Base-by-base conservation (phyloP, 352 stramenopile genomes). In the Phytophthora europaea region DNA sequence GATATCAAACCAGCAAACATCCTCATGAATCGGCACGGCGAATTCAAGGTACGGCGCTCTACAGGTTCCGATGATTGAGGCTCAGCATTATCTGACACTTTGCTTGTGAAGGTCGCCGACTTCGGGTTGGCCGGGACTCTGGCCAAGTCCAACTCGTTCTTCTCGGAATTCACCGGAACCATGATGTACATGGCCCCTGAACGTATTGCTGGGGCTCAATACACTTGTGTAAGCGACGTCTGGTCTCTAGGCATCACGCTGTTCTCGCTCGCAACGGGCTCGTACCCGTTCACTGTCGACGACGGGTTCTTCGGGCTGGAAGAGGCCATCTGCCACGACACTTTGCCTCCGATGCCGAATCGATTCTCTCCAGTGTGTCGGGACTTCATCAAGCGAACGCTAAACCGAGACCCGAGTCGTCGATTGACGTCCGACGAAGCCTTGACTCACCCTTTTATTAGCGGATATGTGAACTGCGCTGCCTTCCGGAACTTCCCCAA, bases 111-210 rank as follows among this genome's bases (percentile, higher is more conserved):
- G 87, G 78, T 95, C 9, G 86, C 84, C 2, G 90, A 95, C 68
- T 96, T 96, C 66, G 92, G 92, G 0, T 78, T 98, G 20, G 87
- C 90, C 0, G 84, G 76, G 0, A 94, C 87, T 10, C 65, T 96
- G 26, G 83, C 86, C 20, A 94, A 94, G 64, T 94, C 85, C 16
- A 79, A 83, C 33, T 92, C 89, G 2, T 94, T 91, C 33, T 94
- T 93, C 68, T 95, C 89, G 33, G 86, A 94, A 48, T 97, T 97
- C 48, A 84, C 94, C 62, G 95, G 94, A 47, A 99, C 95, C 1
- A 89, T 98, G 74, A 98, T 97, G 79, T 99, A 98, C 83, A 99
- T 99, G 96, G 89, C 92, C 0, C 96, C 96, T 0, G 95, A 99
- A 70, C 84, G 96, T 4, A 97, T 99, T 43, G 86, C 88, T 3